Evolutionary conservation across 129 eudicot species (phyloP), one percentile per base, ranked within the genome.

Genomic region (Flaveria trinervia): DNA sequence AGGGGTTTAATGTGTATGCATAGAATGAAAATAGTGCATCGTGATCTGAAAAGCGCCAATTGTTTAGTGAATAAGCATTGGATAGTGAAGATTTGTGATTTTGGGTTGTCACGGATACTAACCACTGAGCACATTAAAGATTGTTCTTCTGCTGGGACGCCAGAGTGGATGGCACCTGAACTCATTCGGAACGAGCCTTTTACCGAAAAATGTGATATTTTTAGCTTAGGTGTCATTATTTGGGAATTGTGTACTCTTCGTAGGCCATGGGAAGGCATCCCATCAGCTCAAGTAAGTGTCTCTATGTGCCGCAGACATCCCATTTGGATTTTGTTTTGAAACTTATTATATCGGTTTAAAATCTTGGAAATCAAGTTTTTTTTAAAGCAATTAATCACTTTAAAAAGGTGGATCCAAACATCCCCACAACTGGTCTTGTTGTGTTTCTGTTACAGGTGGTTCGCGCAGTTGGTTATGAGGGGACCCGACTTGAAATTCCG

Each of bases 131-230:
- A 88, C 45, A 80, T 88, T 77, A 83, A 73, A 73, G 96, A 83
- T 52, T 73, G 92, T 74, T 87, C 96, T 2, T 88, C 98, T 80
- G 98, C 98, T 39, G 98, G 98, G 69, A 92, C 98, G 51, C 96
- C 96, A 8, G 98, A 90, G 65, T 92, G 98, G 96, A 92, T 92
- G 98, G 96, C 96, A 71, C 96, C 98, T 36, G 96, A 92, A 85
- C 96, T 92, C 44, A 88, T 92, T 44, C 92, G 96, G 23, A 88
- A 90, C 51, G 92, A 92, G 76, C 95, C 92, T 55, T 92, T 90
- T 83, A 92, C 96, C n/a, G 96, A 92, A 73, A 92, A 92, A 62
- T 90, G 98, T 74, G 98, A 92, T 74, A 92, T 90, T 57, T 92
- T 92, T 72, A 92, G 98, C 83, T 83, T 92, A 17, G 98, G 98